phyloP scores from a whole-genome alignment of 345 rosid species.

The Citrus glauca region DNA sequence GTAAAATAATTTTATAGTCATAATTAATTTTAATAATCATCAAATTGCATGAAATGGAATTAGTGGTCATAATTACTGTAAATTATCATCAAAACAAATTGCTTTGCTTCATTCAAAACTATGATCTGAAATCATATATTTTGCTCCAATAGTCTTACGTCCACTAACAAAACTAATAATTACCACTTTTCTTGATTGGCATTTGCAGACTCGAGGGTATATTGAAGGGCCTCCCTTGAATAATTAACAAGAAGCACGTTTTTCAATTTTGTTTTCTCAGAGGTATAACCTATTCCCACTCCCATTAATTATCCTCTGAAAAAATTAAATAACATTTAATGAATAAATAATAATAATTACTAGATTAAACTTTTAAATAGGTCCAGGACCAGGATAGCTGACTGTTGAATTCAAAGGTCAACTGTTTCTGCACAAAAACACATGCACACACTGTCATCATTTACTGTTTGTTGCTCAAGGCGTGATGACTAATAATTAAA shows the following conservation, averaged over 20 bases:
- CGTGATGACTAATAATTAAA: slow-evolving; percentile 47
- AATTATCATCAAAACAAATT: slow-evolving; percentile 31
- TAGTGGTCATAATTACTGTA: slow-evolving; percentile 18
- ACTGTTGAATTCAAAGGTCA: slow-evolving; percentile 41
- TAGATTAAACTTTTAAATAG: neutral
- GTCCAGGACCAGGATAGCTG: slow-evolving; percentile 8
- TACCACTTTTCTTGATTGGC: neutral
- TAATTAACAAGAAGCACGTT: neutral
- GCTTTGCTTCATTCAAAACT: neutral
- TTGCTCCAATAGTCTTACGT: slow-evolving; percentile 8
- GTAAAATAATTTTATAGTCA: slow-evolving; percentile 5
- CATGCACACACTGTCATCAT: slow-evolving; percentile 38
- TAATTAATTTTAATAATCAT: slow-evolving; percentile 14
- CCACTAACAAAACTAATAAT: slow-evolving; percentile 20
- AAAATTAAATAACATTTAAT: neutral
- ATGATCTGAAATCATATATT: slow-evolving; percentile 18
- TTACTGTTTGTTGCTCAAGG: slow-evolving; percentile 40
- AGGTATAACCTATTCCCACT: neutral
- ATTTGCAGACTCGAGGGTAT: too few species aligned
- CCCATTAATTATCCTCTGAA: neutral
- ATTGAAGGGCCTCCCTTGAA: neutral
- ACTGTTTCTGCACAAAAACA: slow-evolving; percentile 38
- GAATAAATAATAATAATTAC: neutral
- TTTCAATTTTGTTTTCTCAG: neutral
- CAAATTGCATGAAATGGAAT: slow-evolving; percentile 27